Evolutionary conservation across 805 yeast genomes (phyloP).

Genomic region (Starmerella vitae): DNA sequence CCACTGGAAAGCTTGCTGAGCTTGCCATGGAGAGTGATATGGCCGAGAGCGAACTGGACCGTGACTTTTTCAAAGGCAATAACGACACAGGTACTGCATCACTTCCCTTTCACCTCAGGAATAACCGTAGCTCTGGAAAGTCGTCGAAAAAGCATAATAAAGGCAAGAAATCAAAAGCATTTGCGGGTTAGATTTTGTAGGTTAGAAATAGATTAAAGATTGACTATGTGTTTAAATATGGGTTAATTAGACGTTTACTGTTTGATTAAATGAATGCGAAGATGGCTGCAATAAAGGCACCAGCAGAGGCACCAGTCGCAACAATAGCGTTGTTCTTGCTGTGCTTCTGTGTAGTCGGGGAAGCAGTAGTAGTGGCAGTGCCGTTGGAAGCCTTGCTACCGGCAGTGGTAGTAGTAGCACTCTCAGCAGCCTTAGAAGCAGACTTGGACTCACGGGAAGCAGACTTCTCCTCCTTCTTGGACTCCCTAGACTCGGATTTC

Average conservation of each 20-base stretch:
- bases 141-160: slow-evolving; percentile 53
- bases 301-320: slow-evolving; percentile 6
- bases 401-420: slow-evolving; percentile 4
- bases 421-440: slow-evolving; percentile 1
- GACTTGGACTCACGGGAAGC: slow-evolving; percentile 13
- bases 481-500: slow-evolving; percentile 7
- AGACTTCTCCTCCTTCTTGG: slow-evolving; percentile 7
- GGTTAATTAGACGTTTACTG: not conserved
- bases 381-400: not conserved
- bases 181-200: not conserved
- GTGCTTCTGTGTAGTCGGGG: not conserved
- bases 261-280: slow-evolving; percentile 12
- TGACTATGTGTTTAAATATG: not conserved
- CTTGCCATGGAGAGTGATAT: slow-evolving; percentile 21
- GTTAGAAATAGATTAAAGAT: not conserved
- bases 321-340: slow-evolving; percentile 8
- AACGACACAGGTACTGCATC: slow-evolving; percentile 47
- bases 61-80: slow-evolving; percentile 67
- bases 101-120: slow-evolving; percentile 56
- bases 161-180: slow-evolving; percentile 33
- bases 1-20: slow-evolving; percentile 25
- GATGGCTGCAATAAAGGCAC: slow-evolving; percentile 15
- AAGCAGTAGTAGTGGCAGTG: not conserved
- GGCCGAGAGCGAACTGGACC: slow-evolving; percentile 72
- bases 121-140: slow-evolving; percentile 5